Base-by-base conservation (phyloP, 2,329 filamentous ascomycete species). In the Phyllosticta capitalensis region DNA sequence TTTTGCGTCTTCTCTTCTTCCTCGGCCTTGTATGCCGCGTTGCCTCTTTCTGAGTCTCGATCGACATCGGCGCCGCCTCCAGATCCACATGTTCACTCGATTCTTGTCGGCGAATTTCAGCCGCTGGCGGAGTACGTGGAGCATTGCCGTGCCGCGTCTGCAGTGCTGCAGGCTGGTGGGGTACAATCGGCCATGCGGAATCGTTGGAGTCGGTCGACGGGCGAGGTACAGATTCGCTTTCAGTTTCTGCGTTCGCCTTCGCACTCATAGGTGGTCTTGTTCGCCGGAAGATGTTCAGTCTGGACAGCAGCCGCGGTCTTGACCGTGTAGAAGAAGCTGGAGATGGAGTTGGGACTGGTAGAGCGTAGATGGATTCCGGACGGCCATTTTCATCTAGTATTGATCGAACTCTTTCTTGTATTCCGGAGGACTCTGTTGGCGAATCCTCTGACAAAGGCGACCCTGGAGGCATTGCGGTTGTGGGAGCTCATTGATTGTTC, bases 41-140 rank as follows among this genome's bases (percentile, higher is more conserved):
- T 55, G 58, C 20, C 52, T 24, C 10, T 28, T 59, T 53, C 53
- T 48, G 26, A 53, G 20, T 17, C 58, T 55, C 28, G 28, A 20
- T 45, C 2, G 58, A 45, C 3, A 58, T 51, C 51, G 57, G 56
- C 20, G 52, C 50, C 12, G 58, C 57, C 49, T 61, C 61, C 19
- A 59, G 58, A 52, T 62, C 61, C 17, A 58, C 50, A 38, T 28
- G 38, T 9, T 54, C 56, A n/a, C 17, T 45, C 17, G 38, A 45
- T 6, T n/a, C 1, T 45, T 14, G 38, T 45, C 38, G 38, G 17
- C 17, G 14, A 45, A 45, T 14, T 45, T n/a, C 12, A 45, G 38
- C 38, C 38, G 38, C n/a, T 45, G 14, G 14, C 17, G 17, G 17
- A 45, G 17, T 45, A 45, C 14, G 38, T 45, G 38, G 38, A 45